Percentiles rank a stretch among this genome's conserved stretches.
Evolutionary conservation across 768 basidiomycete genomes (phyloP).

Genomic region (Myochromella boudieri): DNA sequence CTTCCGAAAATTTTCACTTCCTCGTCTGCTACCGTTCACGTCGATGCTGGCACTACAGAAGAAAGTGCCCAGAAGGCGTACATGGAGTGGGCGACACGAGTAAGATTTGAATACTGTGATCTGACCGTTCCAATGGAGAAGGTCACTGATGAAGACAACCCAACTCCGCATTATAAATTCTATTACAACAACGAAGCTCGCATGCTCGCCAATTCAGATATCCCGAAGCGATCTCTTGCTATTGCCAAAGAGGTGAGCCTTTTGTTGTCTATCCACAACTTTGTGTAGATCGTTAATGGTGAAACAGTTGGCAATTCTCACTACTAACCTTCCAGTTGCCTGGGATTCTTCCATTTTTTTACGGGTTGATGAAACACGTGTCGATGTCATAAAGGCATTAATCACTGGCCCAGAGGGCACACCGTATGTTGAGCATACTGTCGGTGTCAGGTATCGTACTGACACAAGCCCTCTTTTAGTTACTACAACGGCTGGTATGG

Average conservation of each 20-base stretch:
- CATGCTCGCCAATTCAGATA: conserved; percentile 80
- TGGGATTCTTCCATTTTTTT: conserved; percentile 96
- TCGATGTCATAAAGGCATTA: conserved; percentile 89
- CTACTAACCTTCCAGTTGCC: conserved; percentile 90
- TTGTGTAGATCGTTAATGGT: conserved; percentile 5
- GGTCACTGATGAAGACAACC: conserved; percentile 41
- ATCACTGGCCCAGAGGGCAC: conserved; percentile 94
- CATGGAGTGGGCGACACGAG: conserved; percentile 78
- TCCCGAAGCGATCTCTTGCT: conserved; percentile 88
- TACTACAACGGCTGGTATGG: conserved; percentile 92
- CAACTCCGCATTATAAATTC: conserved; percentile 75
- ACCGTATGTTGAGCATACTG: conserved; percentile 54
- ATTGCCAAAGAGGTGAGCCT: conserved; percentile 86
- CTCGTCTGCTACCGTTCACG: conserved; percentile 36
- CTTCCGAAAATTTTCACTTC: conserved; percentile 72
- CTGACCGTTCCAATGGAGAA: conserved; percentile 48
- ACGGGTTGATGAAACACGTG: conserved; percentile 87
- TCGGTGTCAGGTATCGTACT: conserved; percentile 2
- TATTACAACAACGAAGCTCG: conserved; percentile 82
- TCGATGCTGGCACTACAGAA: conserved; percentile 60
- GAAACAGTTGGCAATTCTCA: conserved; percentile 81
- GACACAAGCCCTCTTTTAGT: conserved; percentile 33
- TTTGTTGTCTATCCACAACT: not conserved
- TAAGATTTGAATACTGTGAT: conserved; percentile 92
- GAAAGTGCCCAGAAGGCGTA: conserved; percentile 71